phyloP scores from a whole-genome alignment of 495 filamentous ascomycete genomes.

The Annulohypoxylon stygium region DNA sequence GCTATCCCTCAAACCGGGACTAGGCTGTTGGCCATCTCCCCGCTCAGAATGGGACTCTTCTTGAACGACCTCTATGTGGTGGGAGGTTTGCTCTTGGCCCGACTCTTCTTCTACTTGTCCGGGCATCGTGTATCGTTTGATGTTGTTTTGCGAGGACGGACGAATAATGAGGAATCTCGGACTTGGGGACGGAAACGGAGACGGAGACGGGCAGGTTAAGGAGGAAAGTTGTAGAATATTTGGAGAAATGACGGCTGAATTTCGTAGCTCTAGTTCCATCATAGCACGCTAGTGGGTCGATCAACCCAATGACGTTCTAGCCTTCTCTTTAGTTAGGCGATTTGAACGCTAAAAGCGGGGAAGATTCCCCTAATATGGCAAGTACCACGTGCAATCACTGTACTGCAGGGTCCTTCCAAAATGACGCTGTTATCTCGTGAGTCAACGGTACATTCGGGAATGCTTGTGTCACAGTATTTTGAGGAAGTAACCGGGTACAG shows the following conservation, averaged over 20 bases:
- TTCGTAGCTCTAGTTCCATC: constrained; percentile 17
- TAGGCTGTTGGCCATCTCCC: constrained; percentile 58
- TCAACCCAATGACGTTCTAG: constrained; percentile 42
- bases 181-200: constrained; percentile 30
- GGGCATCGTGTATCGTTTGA: constrained; percentile 50
- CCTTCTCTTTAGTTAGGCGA: constrained; percentile 29
- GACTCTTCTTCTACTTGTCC: constrained; percentile 51
- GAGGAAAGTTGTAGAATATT: constrained; percentile 46
- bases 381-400: constrained; percentile 43
- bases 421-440: constrained; percentile 32
- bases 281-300: constrained; percentile 23
- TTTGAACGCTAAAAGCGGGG: constrained; percentile 32
- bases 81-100: constrained; percentile 47
- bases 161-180: constrained; percentile 37
- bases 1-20: constrained; percentile 66
- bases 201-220: constrained; percentile 32
- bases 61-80: constrained; percentile 60
- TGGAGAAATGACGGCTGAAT: constrained; percentile 44
- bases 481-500: constrained; percentile 10
- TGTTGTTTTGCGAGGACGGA: constrained; percentile 20
- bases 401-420: constrained; percentile 39
- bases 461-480: constrained; percentile 19
- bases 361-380: constrained; percentile 14
- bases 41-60: constrained; percentile 54
- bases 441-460: constrained; percentile 15